phyloP scores from a whole-genome alignment of 768 basidiomycete genomes.

The Ramaria sp. region DNA sequence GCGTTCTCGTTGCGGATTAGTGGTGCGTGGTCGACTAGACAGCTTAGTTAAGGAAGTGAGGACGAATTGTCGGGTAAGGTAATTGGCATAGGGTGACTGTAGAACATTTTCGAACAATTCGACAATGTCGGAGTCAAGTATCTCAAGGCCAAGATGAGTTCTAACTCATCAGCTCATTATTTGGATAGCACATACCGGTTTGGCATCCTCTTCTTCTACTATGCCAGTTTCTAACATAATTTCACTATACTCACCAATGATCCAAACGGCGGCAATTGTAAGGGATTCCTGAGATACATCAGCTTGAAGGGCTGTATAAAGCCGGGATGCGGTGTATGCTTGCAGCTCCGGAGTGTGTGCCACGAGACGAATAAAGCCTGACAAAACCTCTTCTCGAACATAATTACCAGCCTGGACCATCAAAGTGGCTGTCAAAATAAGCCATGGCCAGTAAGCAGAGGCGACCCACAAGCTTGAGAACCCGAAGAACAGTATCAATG shows the following conservation, averaged over 20 bases:
- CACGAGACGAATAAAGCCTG: conserved; percentile 90
- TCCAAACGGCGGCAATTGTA: conserved; percentile 88
- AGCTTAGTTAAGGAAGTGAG: conserved; percentile 86
- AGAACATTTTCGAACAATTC: conserved; percentile 81
- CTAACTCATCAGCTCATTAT: neutral
- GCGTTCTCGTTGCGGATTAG: conserved; percentile 59
- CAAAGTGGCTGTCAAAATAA: neutral
- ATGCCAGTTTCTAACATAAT: conserved; percentile 78
- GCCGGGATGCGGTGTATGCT: conserved; percentile 84
- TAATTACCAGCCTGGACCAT: conserved; percentile 82
- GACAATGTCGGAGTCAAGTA: conserved; percentile 72
- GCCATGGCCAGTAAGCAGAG: neutral
- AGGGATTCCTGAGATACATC: conserved; percentile 97
- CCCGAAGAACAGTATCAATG: conserved; percentile 92
- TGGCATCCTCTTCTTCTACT: conserved; percentile 64
- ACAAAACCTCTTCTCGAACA: conserved; percentile 91
- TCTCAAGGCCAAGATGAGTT: conserved; percentile 28
- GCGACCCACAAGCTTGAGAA: conserved; percentile 71
- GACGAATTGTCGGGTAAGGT: conserved; percentile 85
- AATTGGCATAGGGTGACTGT: conserved; percentile 90
- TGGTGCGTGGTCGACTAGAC: conserved; percentile 65
- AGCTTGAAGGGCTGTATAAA: conserved; percentile 76
- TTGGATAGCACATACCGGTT: conserved; percentile 36
- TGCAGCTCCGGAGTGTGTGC: conserved; percentile 96
- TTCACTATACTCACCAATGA: conserved; percentile 95